Evolutionary conservation across 169 alveolate species (phyloP), one percentile per base, ranked within the genome.

Genomic region (Theileria annulata): DNA sequence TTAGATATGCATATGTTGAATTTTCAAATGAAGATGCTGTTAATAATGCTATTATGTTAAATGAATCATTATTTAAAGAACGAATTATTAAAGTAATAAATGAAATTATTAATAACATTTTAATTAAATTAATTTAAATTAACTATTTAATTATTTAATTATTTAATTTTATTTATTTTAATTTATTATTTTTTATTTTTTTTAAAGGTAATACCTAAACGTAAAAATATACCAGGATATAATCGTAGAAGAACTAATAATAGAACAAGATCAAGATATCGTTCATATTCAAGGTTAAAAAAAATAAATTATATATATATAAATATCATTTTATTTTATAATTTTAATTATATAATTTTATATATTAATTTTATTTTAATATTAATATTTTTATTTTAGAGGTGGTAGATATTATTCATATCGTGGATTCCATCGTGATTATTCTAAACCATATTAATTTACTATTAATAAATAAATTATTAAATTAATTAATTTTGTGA

Each of bases 1-100:
- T 49, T 85, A 91, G 97, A 9, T 95, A 93, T 77, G 98, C 98
- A 5, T 96, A 95, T 90, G 93, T 96, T 58, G 98, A 96, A 75
- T 96, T 96, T 71, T 93, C 91, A 12, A 89, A 85, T 49, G 93
- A 88, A 49, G 96, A 90, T 13, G 92, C 95, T 21, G 96, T 93
- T 8, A 77, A 91, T 77, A 93, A 93, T 23, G 97, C 98, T 3
- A 75, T 93, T 37, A 90, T 94, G 79, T 88, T 95, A 35, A 88
- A 92, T 27, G 97, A 95, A 47, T 87, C 97, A 35, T 90, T 94
- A 37, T 95, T 95, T 88, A 93, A 94, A 81, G 97, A 95, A 35
- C 81, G 98, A 23, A 94, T 89, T 63, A 92, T 95, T 64, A 94
- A 95, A 81, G 98, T 93, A 62, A 13, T 23, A 15, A 48, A 13